Base-by-base conservation (phyloP, 208 protist species). In the Crithidia bombi region DNA sequence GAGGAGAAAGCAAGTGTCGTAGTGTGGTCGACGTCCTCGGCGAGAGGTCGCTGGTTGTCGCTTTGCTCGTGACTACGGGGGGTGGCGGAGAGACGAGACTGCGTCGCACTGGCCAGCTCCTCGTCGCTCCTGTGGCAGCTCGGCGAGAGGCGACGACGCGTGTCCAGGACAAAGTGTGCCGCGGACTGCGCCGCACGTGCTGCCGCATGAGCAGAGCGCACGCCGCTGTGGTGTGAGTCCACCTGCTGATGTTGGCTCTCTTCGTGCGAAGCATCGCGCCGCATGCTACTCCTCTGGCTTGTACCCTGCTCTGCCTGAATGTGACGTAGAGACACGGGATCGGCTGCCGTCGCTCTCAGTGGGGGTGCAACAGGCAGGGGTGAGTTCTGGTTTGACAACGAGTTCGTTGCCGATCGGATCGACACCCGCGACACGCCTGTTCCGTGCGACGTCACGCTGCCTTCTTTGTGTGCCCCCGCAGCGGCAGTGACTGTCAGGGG, bases 371-470 rank as follows among this genome's bases (percentile, higher is more conserved):
- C 10, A 7, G 58, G 58, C 4, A 23, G 5, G 3, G 43, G 58
- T 3, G 58, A 65, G n/a, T 28, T 28, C 17, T 32, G 43, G n/a
- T 54, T 54, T 3, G 58, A 65, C 39, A 51, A 9, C 26, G 43
- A 30, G 19, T 28, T 17, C 14, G 43, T 41, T 11, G 52, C 43
- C 11, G 49, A 54, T 5, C 50, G 56, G 17, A 61, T 32, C 4
- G 59, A 67, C 7, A 44, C 25, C 1, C 23, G 21, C 6, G 63
- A 54, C 0, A 17, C 39, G 1, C 15, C 41, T 4, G 52, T 47
- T 41, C 43, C 52, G 39, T 38, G 55, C 15, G 52, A 56, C 5
- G 32, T 38, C 39, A 75, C 69, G 35, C 61, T 63, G 26, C 43
- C 36, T 15, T 38, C 50, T 3, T 7, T n/a, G 15, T 43, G 52